Evolutionary conservation across 257 asterid genomes (phyloP).

Genomic region (Nyctanthes arbortristis): DNA sequence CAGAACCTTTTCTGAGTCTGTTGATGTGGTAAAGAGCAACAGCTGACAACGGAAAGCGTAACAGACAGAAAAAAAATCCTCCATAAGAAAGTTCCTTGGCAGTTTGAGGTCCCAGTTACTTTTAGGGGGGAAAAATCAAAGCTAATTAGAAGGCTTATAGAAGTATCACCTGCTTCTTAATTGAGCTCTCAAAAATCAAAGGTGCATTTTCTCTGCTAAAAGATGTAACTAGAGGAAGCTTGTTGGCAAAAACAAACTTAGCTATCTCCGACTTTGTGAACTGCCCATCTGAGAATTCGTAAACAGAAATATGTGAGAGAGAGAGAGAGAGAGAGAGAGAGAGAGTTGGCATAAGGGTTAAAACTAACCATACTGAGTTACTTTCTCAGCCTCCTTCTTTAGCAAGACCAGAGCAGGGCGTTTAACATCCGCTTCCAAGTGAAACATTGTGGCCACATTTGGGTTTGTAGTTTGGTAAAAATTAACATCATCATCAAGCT

Average conservation of each 20-base stretch:
- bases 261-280: conserved; percentile 62
- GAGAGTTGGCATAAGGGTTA: conserved; percentile 4
- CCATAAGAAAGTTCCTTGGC: not conserved
- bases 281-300: conserved; percentile 56
- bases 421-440: conserved; percentile 66
- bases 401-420: conserved; percentile 86
- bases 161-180: conserved; percentile 81
- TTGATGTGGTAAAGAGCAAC: conserved; percentile 77
- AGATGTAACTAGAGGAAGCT: conserved; percentile 81
- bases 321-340: conserved; percentile 19
- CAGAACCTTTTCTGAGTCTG: conserved; percentile 48
- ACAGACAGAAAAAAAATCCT: not conserved
- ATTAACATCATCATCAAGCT: conserved; percentile 76
- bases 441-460: conserved; percentile 77
- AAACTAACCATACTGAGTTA: conserved; percentile 67
- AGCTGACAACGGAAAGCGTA: conserved; percentile 45
- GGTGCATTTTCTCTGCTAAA: conserved; percentile 79
- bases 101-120: not conserved
- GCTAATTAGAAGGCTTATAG: conserved; percentile 4
- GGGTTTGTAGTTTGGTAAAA: conserved; percentile 81
- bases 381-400: conserved; percentile 83
- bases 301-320: conserved; percentile 10
- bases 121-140: conserved; percentile 1
- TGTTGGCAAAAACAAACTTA: conserved; percentile 80
- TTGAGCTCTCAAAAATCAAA: conserved; percentile 70